These are phyloP conservation scores for Oenanthe javanica DNA, from an alignment of 140 eudicot species.

Conservation along the genomic window DNA sequence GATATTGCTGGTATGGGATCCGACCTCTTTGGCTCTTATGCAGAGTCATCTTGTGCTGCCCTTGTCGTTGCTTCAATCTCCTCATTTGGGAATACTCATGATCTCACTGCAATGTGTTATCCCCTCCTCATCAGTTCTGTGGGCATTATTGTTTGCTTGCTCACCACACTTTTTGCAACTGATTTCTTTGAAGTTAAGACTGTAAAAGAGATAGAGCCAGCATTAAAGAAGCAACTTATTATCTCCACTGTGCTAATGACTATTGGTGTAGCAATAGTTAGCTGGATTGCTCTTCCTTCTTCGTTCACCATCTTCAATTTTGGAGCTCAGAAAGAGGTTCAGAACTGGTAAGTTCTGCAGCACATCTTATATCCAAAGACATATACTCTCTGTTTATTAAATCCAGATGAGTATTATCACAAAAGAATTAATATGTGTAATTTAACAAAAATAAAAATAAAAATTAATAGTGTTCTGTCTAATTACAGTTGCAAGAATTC, in stretches of 20 bases:
- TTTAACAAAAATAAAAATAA: background rate
- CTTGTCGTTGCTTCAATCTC: constrained; percentile 35
- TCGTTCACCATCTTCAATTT: constrained; percentile 25
- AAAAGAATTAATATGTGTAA: background rate
- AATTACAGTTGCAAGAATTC: background rate
- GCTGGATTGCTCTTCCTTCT: constrained; percentile 24
- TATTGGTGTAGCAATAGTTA: constrained; percentile 23
- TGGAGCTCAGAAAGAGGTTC: constrained; percentile 22
- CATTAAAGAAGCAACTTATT: constrained; percentile 28
- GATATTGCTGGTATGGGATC: constrained; percentile 41
- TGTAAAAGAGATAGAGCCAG: constrained; percentile 27
- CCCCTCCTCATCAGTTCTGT: constrained; percentile 33
- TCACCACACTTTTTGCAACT: constrained; percentile 32
- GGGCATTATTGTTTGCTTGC: constrained; percentile 31
- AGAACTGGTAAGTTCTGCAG: constrained; percentile 22
- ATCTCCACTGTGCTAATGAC: constrained; percentile 34
- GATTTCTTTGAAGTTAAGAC: constrained; percentile 25
- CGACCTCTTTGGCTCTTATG: constrained; percentile 36
- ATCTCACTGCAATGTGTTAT: constrained; percentile 27
- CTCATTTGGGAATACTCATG: constrained; percentile 30
- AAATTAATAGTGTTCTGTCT: background rate
- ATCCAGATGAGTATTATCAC: background rate
- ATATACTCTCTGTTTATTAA: background rate
- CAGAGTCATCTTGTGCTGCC: constrained; percentile 40
- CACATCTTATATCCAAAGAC: background rate